Evolutionary conservation across 192 early-diverging fungal genomes (phyloP).

Genomic region (Jimgerdemannia lactiflua): DNA sequence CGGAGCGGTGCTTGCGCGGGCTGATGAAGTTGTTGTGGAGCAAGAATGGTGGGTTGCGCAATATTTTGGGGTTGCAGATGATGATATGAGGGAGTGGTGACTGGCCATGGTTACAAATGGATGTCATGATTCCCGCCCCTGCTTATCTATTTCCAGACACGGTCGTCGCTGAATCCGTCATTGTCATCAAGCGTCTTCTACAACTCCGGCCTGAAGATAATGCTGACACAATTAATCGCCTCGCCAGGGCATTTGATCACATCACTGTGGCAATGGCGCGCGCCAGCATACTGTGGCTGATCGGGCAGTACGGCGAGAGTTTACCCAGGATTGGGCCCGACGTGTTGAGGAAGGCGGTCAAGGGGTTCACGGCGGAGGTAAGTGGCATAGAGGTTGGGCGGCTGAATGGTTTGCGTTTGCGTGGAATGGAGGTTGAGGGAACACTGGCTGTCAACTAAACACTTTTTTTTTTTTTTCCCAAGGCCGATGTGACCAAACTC

Average conservation of each 20-base stretch:
- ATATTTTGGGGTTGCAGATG: no score
- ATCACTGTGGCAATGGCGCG: slow-evolving; percentile 72
- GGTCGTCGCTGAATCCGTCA: slow-evolving; percentile 73
- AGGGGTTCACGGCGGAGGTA: slow-evolving; percentile 51
- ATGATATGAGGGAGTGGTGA: no score
- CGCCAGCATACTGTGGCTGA: slow-evolving; percentile 84
- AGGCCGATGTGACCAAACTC: slow-evolving; percentile 71
- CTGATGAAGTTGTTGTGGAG: slow-evolving; percentile 56
- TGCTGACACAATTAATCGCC: slow-evolving; percentile 44
- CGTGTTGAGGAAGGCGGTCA: slow-evolving; percentile 73
- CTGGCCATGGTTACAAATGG: no score
- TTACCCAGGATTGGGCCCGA: slow-evolving; percentile 74
- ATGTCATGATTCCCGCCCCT: no score
- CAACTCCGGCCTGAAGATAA: slow-evolving; percentile 49
- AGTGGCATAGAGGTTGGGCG: no score
- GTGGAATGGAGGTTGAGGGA: background rate
- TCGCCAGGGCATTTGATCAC: slow-evolving; percentile 58
- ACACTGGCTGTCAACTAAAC: background rate
- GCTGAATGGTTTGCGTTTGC: no score
- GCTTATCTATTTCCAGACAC: slow-evolving; percentile 44
- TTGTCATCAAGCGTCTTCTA: slow-evolving; percentile 71
- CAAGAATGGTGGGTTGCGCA: slow-evolving; percentile 45
- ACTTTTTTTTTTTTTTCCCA: slow-evolving; percentile 10
- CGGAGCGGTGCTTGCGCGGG: slow-evolving; percentile 48
- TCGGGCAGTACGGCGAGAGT: slow-evolving; percentile 72